phyloP scores from a whole-genome alignment of 176 grass and related monocot genomes.

The Elymus sibiricus region DNA sequence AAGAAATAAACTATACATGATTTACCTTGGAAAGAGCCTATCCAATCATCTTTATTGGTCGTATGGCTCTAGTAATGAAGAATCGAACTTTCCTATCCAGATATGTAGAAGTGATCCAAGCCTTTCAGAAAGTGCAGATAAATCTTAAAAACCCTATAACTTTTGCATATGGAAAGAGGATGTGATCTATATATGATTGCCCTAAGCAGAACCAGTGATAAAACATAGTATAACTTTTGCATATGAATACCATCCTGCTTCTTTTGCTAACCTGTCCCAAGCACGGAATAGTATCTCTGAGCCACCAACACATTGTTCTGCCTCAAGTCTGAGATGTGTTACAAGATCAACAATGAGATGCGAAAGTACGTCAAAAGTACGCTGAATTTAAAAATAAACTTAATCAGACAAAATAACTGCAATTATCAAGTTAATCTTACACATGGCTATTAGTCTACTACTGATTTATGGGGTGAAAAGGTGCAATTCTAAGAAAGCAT shows the following conservation, averaged over 20 bases:
- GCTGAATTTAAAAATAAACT: constrained; percentile 42
- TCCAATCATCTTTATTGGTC: too few relatives aligned
- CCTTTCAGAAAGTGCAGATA: neutral
- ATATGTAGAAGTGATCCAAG: too few relatives aligned
- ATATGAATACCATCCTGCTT: neutral
- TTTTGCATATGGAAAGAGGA: too few relatives aligned
- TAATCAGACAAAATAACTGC: neutral
- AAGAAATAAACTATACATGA: too few relatives aligned
- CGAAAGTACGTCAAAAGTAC: constrained; percentile 46
- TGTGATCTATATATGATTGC: too few relatives aligned
- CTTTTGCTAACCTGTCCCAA: constrained; percentile 68
- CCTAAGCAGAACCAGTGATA: too few relatives aligned
- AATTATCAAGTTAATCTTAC: neutral
- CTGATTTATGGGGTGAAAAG: neutral
- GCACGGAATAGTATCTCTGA: constrained; percentile 63
- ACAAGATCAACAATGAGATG: constrained; percentile 65
- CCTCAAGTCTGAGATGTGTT: constrained; percentile 48
- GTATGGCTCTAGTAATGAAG: too few relatives aligned
- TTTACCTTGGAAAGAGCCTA: too few relatives aligned
- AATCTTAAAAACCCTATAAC: neutral
- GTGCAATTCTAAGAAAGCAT: neutral
- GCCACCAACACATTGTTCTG: constrained; percentile 44
- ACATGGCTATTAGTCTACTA: neutral
- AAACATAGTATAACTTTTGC: too few relatives aligned
- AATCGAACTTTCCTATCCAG: too few relatives aligned